Percentiles rank a stretch among this genome's conserved stretches.
Conservation (phyloP, 2,329 filamentous ascomycete genomes). For the Xylariomycetidae sp. region DNA sequence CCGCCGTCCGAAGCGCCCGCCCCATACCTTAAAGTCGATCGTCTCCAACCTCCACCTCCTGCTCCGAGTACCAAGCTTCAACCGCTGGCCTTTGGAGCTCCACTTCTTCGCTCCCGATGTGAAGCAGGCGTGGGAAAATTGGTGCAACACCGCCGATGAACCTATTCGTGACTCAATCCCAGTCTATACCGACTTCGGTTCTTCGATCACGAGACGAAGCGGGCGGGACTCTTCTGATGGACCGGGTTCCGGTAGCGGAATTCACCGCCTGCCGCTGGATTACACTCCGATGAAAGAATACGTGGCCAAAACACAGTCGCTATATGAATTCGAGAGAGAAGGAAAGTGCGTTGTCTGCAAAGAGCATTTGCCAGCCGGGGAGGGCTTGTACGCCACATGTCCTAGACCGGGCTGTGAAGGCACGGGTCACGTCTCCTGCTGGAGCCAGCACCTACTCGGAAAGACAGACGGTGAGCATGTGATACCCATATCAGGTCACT, state of each 20-base stretch:
- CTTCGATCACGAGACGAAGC: conserved; percentile 6
- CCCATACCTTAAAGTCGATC: conserved; percentile 57
- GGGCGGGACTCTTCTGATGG: neutral
- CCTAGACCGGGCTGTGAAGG: conserved; percentile 46
- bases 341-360: conserved; percentile 50
- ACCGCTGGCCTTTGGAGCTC: conserved; percentile 73
- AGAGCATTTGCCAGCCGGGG: conserved; percentile 35
- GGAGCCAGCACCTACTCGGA: conserved; percentile 46
- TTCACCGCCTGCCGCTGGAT: conserved; percentile 49
- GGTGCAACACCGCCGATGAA: conserved; percentile 43
- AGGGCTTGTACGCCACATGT: conserved; percentile 53
- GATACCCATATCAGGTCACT: conserved; percentile 62
- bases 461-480: conserved; percentile 35
- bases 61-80: conserved; percentile 72
- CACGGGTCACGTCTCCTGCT: conserved; percentile 55
- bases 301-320: conserved; percentile 47
- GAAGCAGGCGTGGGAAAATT: conserved; percentile 60
- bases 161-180: conserved; percentile 41
- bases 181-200: conserved; percentile 52
- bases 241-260: conserved; percentile 30
- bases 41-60: conserved; percentile 78
- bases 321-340: conserved; percentile 51
- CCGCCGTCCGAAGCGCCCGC: conserved; percentile 50
- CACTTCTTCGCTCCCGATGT: conserved; percentile 73
- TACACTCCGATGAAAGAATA: conserved; percentile 48